Percentiles rank a stretch among this genome's conserved stretches.
phyloP scores from a whole-genome alignment of 192 early-diverging fungal genomes.

The Gigaspora rosea region DNA sequence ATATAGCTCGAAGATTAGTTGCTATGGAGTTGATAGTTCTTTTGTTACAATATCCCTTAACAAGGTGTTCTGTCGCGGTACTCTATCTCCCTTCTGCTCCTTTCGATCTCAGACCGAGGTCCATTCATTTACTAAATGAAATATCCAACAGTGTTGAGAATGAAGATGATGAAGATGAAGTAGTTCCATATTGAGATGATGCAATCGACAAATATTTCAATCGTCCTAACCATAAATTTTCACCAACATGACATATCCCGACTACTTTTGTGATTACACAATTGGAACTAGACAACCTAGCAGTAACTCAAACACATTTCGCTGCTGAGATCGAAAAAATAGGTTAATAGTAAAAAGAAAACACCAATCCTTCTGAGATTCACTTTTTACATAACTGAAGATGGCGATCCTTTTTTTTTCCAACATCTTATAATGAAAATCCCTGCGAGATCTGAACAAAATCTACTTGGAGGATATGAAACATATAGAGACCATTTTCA shows the following conservation, averaged over 20 bases:
- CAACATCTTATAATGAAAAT: not conserved
- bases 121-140: not conserved
- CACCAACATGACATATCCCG: not conserved
- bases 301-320: not conserved
- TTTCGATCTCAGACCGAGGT: not conserved
- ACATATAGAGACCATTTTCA: too few relatives aligned
- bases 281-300: not conserved
- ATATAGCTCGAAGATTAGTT: too few relatives aligned
- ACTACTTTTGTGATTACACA: not conserved
- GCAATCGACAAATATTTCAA: slow-evolving; percentile 20
- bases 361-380: slow-evolving; percentile 3
- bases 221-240: not conserved
- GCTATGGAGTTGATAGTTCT: too few relatives aligned
- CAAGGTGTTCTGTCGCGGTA: not conserved
- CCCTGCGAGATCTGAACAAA: too few relatives aligned
- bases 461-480: too few relatives aligned
- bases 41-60: not conserved
- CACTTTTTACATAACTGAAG: not conserved
- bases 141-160: not conserved
- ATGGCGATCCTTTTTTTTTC: not conserved
- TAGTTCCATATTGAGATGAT: not conserved
- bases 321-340: not conserved
- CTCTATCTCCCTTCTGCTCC: not conserved
- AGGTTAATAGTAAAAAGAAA: not conserved
- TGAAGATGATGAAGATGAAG: not conserved